Conservation (phyloP, 305 asterid genomes). For the Fraxinus baroniana region DNA sequence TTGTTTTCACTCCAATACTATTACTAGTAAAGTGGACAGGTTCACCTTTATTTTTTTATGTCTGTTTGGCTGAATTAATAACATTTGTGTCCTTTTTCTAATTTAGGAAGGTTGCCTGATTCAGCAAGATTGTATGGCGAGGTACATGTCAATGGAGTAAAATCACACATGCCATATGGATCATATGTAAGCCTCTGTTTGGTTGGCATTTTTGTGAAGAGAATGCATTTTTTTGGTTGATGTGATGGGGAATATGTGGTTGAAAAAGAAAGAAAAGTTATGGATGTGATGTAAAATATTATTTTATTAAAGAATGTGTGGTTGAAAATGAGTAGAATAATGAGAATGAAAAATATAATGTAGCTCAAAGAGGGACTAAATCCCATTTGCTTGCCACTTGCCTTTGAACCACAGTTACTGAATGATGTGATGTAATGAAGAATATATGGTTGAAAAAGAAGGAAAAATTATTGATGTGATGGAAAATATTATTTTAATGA, state of each 20-base stretch:
- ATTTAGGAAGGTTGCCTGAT: slow-evolving; percentile 78
- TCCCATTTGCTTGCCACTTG: slow-evolving; percentile 21
- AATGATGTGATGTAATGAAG: not conserved
- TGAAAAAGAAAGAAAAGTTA: too few species aligned
- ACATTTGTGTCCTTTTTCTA: slow-evolving; percentile 17
- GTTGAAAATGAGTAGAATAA: too few species aligned
- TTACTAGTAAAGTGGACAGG: not conserved
- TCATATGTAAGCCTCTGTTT: slow-evolving; percentile 51
- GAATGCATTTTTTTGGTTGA: too few species aligned
- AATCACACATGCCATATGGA: slow-evolving; percentile 70
- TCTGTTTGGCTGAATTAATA: slow-evolving; percentile 3
- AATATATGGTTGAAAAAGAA: too few species aligned
- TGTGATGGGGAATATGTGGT: too few species aligned
- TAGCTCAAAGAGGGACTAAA: slow-evolving; percentile 17
- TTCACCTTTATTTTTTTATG: not conserved
- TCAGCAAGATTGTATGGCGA: slow-evolving; percentile 84
- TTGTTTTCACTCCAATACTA: slow-evolving; percentile 10
- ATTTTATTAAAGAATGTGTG: too few species aligned
- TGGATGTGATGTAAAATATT: too few species aligned
- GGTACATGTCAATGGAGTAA: slow-evolving; percentile 81
- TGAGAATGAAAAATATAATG: too few species aligned
- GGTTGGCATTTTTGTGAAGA: too few species aligned
- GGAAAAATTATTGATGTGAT: too few species aligned
- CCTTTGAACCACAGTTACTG: slow-evolving; percentile 15
- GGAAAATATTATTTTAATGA: too few species aligned